Conservation (phyloP, 2,329 filamentous ascomycete species). For the Claviceps sp. region DNA sequence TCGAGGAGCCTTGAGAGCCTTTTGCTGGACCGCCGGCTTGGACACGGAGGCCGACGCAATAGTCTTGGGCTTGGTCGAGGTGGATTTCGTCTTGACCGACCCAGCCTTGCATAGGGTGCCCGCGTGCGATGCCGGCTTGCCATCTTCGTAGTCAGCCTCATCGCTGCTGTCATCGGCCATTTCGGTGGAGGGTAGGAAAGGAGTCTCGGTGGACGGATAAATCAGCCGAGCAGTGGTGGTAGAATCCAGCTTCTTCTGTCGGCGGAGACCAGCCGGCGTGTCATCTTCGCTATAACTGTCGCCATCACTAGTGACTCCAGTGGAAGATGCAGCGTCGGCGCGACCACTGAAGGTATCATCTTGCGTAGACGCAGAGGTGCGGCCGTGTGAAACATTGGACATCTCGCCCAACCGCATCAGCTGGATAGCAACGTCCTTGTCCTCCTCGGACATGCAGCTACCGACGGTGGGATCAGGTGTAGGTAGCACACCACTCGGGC, state of each 20-base stretch:
- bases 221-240: constrained; percentile 30
- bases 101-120: constrained; percentile 27
- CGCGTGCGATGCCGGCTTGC: constrained; percentile 14
- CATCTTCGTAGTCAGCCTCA: constrained; percentile 21
- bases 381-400: constrained; percentile 83
- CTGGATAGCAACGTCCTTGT: constrained; percentile 86
- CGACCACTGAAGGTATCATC: constrained; percentile 89
- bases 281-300: constrained; percentile 56
- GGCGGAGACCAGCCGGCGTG: constrained; percentile 38
- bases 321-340: constrained; percentile 74
- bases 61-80: constrained; percentile 27
- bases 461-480: constrained; percentile 96
- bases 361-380: constrained; percentile 82
- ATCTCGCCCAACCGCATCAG: constrained; percentile 91
- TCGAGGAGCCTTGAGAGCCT: constrained; percentile 31
- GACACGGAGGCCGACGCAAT: constrained; percentile 14
- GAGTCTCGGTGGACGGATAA: constrained; percentile 38
- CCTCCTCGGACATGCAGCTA: constrained; percentile 92
- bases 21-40: constrained; percentile 21
- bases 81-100: constrained; percentile 21
- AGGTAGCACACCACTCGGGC: constrained; percentile 50
- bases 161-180: constrained; percentile 25
- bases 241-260: constrained; percentile 39
- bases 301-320: constrained; percentile 68
- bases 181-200: constrained; percentile 38